Percentiles rank a stretch among this genome's conserved stretches.
These are phyloP conservation scores for Pisolithus sp. DNA, from an alignment of 768 basidiomycete species.

Conservation along the genomic window DNA sequence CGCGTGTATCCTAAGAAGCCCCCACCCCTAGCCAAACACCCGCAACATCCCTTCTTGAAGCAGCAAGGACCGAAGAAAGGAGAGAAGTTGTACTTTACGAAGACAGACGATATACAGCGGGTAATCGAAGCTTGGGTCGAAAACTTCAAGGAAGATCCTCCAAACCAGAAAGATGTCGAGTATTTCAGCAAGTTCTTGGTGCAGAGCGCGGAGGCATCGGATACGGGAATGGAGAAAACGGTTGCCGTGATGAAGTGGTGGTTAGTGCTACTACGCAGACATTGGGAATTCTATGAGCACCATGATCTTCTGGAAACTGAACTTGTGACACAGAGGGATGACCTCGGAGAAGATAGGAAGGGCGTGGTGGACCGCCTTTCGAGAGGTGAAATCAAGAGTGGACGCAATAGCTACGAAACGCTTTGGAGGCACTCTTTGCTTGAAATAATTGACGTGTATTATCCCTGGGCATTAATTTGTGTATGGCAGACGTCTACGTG, in stretches of 20 bases:
- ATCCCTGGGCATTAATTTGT: no score
- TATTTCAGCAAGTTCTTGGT: constrained; percentile 70
- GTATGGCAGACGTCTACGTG: no score
- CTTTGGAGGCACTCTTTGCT: constrained; percentile 66
- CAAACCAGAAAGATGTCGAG: constrained; percentile 67
- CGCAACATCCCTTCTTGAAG: constrained; percentile 45
- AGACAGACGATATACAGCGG: constrained; percentile 65
- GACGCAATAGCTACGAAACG: constrained; percentile 57
- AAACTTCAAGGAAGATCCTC: constrained; percentile 51
- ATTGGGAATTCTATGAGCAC: constrained; percentile 55
- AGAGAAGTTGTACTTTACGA: constrained; percentile 52
- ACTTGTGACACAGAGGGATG: constrained; percentile 22
- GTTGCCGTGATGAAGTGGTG: constrained; percentile 77
- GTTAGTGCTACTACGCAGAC: constrained; percentile 59
- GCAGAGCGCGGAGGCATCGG: constrained; percentile 58
- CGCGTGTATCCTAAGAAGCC: constrained; percentile 42
- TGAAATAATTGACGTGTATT: constrained; percentile 37
- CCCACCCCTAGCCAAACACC: constrained; percentile 49
- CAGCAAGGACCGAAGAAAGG: constrained; percentile 46
- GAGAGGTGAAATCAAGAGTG: constrained; percentile 59
- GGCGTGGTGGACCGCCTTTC: constrained; percentile 81
- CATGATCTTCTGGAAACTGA: constrained; percentile 28
- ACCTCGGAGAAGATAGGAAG: constrained; percentile 44
- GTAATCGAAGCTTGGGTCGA: constrained; percentile 75
- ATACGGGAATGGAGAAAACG: constrained; percentile 65